Conservation (phyloP, 768 basidiomycete genomes). For the Boletus barrowsii region DNA sequence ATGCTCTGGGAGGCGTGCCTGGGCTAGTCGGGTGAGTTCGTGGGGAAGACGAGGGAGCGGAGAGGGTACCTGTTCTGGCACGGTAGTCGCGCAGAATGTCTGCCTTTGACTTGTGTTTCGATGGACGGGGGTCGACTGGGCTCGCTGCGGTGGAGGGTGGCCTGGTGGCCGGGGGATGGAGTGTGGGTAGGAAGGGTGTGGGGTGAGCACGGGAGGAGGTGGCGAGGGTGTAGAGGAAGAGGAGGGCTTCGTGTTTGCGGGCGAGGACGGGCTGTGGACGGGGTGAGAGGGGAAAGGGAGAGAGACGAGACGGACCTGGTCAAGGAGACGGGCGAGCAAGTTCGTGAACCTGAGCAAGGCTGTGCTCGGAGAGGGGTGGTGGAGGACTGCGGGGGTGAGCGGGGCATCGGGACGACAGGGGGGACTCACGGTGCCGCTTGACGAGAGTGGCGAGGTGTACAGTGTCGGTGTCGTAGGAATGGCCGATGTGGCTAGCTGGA, state of each 20-base stretch:
- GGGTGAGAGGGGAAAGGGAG: not conserved
- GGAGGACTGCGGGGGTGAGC: constrained; percentile 45
- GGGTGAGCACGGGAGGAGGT: constrained; percentile 30
- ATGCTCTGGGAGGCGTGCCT: constrained; percentile 59
- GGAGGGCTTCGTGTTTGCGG: constrained; percentile 71
- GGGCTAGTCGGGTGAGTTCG: constrained; percentile 39
- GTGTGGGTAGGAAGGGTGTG: constrained; percentile 47
- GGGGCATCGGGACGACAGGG: too few species aligned
- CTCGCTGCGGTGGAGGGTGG: constrained; percentile 27
- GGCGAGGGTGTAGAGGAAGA: constrained; percentile 48
- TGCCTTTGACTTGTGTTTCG: constrained; percentile 60
- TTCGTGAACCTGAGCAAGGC: constrained; percentile 71
- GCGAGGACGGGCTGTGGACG: constrained; percentile 61
- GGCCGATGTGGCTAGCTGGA: constrained; percentile 63
- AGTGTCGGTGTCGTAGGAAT: constrained; percentile 59
- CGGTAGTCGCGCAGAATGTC: constrained; percentile 66
- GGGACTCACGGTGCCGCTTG: constrained; percentile 68
- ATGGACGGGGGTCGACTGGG: constrained; percentile 28
- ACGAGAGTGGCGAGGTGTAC: constrained; percentile 61
- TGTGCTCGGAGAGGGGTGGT: constrained; percentile 50
- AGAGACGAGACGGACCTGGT: constrained; percentile 53
- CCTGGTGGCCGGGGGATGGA: constrained; percentile 45
- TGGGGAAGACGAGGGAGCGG: not conserved
- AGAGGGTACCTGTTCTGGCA: constrained; percentile 44
- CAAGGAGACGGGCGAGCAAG: constrained; percentile 68